Evolutionary conservation across 139 green algal species (phyloP), one percentile per base, ranked within the genome.

Genomic region (Spirogloea muscicola): DNA sequence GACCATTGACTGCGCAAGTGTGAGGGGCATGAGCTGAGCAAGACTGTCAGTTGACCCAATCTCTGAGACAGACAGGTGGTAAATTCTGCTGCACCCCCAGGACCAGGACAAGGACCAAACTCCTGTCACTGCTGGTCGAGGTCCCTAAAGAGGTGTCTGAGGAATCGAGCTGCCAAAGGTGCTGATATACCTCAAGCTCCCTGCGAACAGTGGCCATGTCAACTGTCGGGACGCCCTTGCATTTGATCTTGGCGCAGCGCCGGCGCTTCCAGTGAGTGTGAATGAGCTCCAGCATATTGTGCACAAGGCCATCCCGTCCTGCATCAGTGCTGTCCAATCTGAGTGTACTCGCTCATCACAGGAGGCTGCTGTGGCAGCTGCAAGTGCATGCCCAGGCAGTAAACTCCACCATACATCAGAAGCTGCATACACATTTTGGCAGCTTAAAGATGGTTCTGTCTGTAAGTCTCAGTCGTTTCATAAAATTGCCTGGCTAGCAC

Each of bases 261-360:
- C 72, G 63, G n/a, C 72, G 58, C 42, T 75, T 74, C 72, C 72
- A 80, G 58, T 80, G 72, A 29, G 72, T 72, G 63, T 80, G 72
- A 3, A 80, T 48, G 2, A 75, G 61, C 38, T 67, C 62, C 39
- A 80, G 46, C 72, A 80, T 80, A 62, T 80, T 80, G 48, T 76
- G 62, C 2, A 49, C 68, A 16, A 80, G 64, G 21, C 72, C 72
- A 36, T 80, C 72, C 1, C 72, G 43, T 21, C 72, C 72, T 80
- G 63, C 44, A 7, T n/a, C n/a, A n/a, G n/a, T n/a, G n/a, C n/a
- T n/a, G n/a, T n/a, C n/a, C n/a, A n/a, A n/a, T n/a, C n/a, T n/a
- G n/a, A n/a, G n/a, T n/a, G n/a, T n/a, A n/a, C n/a, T n/a, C n/a
- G n/a, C n/a, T n/a, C n/a, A n/a, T n/a, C n/a, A n/a, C n/a, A n/a